Percentiles rank a stretch among this genome's conserved stretches.
phyloP scores from a whole-genome alignment of 495 filamentous ascomycete genomes.

The Xylaria telfairii region DNA sequence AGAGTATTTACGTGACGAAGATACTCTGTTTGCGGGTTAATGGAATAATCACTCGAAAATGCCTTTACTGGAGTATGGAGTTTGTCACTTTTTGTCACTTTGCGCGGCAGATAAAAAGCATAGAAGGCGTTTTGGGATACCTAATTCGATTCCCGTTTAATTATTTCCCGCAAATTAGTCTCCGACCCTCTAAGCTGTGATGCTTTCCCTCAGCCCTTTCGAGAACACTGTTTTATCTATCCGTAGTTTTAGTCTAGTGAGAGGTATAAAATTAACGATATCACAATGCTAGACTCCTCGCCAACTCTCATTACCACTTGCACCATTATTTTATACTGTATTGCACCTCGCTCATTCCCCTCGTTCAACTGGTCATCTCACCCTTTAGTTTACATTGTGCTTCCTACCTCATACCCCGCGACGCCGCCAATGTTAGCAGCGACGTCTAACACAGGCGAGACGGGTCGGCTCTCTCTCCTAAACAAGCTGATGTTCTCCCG shows the following conservation, averaged over 20 bases:
- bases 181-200: not conserved
- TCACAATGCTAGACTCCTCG: not conserved
- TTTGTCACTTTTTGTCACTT: conserved; percentile 9
- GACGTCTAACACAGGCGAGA: conserved; percentile 45
- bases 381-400: conserved; percentile 23
- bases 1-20: conserved; percentile 86
- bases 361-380: not conserved
- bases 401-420: conserved; percentile 38
- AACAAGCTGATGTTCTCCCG: conserved; percentile 88
- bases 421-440: conserved; percentile 35
- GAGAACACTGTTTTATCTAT: not conserved
- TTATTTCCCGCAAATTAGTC: not conserved
- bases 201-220: not conserved
- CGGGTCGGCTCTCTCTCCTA: conserved; percentile 46
- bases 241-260: not conserved
- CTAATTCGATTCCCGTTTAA: conserved; percentile 21
- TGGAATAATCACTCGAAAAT: not conserved
- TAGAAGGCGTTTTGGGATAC: conserved; percentile 27
- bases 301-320: too few species aligned
- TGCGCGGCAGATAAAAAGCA: conserved; percentile 3
- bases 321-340: not conserved
- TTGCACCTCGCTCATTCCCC: not conserved
- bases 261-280: not conserved
- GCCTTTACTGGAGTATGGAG: conserved; percentile 20
- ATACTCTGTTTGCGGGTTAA: conserved; percentile 59